Percentiles rank a stretch among this genome's conserved stretches.
Conservation (phyloP, 352 stramenopile genomes). For the Phytophthora vignae region DNA sequence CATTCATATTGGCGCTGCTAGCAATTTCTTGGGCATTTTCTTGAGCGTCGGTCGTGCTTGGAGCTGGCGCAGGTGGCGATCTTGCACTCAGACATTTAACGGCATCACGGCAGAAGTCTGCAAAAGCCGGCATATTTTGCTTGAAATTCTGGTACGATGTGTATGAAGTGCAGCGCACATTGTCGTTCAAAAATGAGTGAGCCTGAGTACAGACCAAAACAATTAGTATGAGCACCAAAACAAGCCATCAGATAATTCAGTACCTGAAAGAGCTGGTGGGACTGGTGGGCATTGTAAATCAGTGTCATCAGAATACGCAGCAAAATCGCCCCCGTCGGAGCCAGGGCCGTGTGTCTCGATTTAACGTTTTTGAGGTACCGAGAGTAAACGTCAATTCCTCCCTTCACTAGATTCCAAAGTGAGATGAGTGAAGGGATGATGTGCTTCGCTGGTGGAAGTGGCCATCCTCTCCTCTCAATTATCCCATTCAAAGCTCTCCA, state of each 20-base stretch:
- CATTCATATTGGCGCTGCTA: not conserved
- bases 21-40: not conserved
- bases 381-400: slow-evolving; percentile 11
- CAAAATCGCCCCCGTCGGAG: slow-evolving; percentile 5
- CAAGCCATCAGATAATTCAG: not conserved
- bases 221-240: not conserved
- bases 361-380: slow-evolving; percentile 12
- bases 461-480: not conserved
- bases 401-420: slow-evolving; percentile 10
- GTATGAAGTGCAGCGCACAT: slow-evolving; percentile 1
- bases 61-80: not conserved
- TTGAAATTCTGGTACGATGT: slow-evolving; percentile 3
- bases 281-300: slow-evolving; percentile 7
- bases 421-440: slow-evolving; percentile 5
- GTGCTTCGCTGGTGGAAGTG: slow-evolving; percentile 5
- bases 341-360: not conserved
- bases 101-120: slow-evolving; percentile 3
- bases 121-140: slow-evolving; percentile 6
- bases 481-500: slow-evolving; percentile 5
- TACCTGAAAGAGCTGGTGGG: slow-evolving; percentile 9
- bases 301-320: slow-evolving; percentile 8
- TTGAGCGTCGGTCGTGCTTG: not conserved
- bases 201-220: not conserved
- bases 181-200: slow-evolving; percentile 1
- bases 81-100: slow-evolving; percentile 7